Evolutionary conservation across 768 basidiomycete genomes (phyloP).

Genomic region (Leucocoprinus sp.): DNA sequence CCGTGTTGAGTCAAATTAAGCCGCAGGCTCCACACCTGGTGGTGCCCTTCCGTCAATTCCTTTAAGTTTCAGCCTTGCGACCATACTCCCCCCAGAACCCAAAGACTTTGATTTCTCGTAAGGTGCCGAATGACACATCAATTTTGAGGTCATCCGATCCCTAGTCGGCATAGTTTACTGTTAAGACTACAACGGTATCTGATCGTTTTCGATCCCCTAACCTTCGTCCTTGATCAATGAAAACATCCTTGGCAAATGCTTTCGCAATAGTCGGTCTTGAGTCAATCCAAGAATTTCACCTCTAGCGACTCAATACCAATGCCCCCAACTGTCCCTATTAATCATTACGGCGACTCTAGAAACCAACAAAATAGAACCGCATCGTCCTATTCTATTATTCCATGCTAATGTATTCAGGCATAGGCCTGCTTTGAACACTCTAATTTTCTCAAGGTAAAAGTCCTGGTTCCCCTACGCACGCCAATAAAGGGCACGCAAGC

Average conservation of each 20-base stretch:
- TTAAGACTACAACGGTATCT: constrained; percentile 72
- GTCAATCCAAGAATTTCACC: constrained; percentile 83
- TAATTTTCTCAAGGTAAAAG: constrained; percentile 80
- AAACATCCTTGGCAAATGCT: constrained; percentile 57
- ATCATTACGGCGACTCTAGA: constrained; percentile 76
- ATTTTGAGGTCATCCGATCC: constrained; percentile 62
- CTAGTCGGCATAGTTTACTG: constrained; percentile 81
- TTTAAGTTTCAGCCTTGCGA: constrained; percentile 66
- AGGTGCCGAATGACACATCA: constrained; percentile 70
- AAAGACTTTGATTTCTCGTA: constrained; percentile 84
- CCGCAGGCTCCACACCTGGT: constrained; percentile 64
- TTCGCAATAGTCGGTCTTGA: constrained; percentile 56
- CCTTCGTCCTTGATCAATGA: constrained; percentile 48
- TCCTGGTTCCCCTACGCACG: constrained; percentile 67
- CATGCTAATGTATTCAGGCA: constrained; percentile 77
- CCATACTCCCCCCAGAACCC: constrained; percentile 56
- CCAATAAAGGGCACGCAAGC: constrained; percentile 58
- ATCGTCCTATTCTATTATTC: constrained; percentile 76
- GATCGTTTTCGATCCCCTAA: constrained; percentile 69
- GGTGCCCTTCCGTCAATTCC: constrained; percentile 81
- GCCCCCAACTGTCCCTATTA: constrained; percentile 79
- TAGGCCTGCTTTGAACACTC: constrained; percentile 76
- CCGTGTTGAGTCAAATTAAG: constrained; percentile 82
- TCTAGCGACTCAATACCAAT: constrained; percentile 76
- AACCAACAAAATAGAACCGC: constrained; percentile 80